Conservation (phyloP, 2,329 filamentous ascomycete species). For the Aspergillus phoenicis region DNA sequence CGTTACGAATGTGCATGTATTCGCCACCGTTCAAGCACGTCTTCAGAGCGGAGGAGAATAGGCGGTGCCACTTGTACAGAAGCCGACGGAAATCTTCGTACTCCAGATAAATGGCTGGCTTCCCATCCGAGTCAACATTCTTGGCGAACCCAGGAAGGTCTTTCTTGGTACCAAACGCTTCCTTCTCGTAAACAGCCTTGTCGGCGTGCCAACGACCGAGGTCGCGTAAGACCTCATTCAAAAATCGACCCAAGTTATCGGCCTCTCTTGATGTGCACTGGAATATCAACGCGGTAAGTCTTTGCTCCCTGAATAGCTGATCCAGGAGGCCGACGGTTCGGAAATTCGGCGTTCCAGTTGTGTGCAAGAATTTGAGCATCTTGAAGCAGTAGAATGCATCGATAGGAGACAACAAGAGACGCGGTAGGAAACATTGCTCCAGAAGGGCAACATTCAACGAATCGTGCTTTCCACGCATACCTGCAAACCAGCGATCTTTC, state of each 20-base stretch:
- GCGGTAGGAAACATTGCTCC: constrained; percentile 90
- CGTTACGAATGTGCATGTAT: constrained; percentile 98
- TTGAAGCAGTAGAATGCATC: constrained; percentile 89
- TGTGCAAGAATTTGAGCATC: constrained; percentile 85
- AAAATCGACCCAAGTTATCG: constrained; percentile 87
- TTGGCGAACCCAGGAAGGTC: constrained; percentile 78
- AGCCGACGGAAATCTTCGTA: constrained; percentile 85
- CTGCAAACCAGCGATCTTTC: constrained; percentile 76
- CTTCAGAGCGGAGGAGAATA: constrained; percentile 77
- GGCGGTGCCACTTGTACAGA: constrained; percentile 87
- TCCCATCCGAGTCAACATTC: constrained; percentile 69
- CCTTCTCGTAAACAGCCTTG: constrained; percentile 74
- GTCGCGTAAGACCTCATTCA: constrained; percentile 79
- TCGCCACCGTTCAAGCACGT: constrained; percentile 79
- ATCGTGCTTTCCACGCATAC: constrained; percentile 64
- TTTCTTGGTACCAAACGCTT: constrained; percentile 69
- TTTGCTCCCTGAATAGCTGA: constrained; percentile 79
- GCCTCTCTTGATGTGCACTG: constrained; percentile 87
- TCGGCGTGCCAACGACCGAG: constrained; percentile 82
- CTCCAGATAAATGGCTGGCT: constrained; percentile 71
- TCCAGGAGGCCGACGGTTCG: constrained; percentile 81
- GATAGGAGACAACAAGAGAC: constrained; percentile 77
- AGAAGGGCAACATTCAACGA: constrained; percentile 74
- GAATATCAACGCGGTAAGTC: constrained; percentile 80
- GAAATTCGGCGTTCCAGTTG: constrained; percentile 81